Percentiles rank a stretch among this genome's conserved stretches.
Evolutionary conservation across 208 protist genomes (phyloP).

Genomic region (Leishmania aethiopica): DNA sequence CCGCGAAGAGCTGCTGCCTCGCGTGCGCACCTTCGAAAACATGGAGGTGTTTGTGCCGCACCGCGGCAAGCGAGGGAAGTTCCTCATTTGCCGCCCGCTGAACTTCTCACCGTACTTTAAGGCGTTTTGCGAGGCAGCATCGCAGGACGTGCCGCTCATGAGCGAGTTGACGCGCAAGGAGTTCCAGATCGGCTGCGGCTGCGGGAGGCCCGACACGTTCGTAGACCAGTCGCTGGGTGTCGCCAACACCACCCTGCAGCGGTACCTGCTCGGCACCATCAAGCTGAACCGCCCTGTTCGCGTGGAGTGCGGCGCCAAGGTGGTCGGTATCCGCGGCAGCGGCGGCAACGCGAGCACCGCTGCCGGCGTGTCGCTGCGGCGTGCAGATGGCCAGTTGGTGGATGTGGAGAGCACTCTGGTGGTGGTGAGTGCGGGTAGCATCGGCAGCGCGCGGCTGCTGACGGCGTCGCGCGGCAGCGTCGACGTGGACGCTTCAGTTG

Average conservation of each 20-base stretch:
- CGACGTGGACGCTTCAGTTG: constrained; percentile 39
- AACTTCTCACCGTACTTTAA: constrained; percentile 78
- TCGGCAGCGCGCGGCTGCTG: constrained; percentile 68
- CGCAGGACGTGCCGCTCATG: constrained; percentile 66
- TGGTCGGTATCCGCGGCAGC: constrained; percentile 48
- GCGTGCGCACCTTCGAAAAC: constrained; percentile 61
- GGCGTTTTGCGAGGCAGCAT: constrained; percentile 73
- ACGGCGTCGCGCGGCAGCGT: constrained; percentile 49
- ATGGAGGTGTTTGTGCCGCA: constrained; percentile 65
- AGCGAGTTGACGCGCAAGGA: constrained; percentile 74
- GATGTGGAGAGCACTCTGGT: constrained; percentile 56
- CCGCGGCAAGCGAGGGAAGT: constrained; percentile 73
- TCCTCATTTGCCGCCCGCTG: constrained; percentile 56
- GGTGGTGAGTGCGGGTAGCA: constrained; percentile 61
- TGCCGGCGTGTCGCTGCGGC: constrained; percentile 53
- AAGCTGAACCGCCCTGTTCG: constrained; percentile 64
- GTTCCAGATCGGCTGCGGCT: constrained; percentile 48
- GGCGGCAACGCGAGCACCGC: constrained; percentile 30
- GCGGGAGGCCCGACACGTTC: constrained; percentile 66
- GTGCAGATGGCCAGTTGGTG: constrained; percentile 42
- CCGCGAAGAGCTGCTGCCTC: constrained; percentile 68
- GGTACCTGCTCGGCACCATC: constrained; percentile 72
- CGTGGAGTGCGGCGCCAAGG: constrained; percentile 60
- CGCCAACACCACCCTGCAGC: constrained; percentile 75
- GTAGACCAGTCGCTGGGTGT: constrained; percentile 52